These are phyloP conservation scores for Mucor circinelloides DNA, from an alignment of 371 early-diverging fungal species.

Conservation along the genomic window DNA sequence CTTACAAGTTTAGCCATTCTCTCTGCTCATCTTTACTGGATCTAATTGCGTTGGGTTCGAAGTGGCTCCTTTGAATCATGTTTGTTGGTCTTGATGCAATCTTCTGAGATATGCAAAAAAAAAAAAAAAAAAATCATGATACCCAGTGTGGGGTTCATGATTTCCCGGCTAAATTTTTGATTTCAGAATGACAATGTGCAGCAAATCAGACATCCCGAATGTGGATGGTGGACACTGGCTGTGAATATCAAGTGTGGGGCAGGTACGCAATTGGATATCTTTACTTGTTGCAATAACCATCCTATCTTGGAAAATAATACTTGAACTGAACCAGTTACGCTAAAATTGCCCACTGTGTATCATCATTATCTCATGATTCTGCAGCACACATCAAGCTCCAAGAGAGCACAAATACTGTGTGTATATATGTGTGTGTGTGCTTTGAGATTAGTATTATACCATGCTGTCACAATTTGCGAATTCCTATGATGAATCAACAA, in stretches of 20 bases:
- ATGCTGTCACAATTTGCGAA: too few species aligned
- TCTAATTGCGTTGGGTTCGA: too few species aligned
- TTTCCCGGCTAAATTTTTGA: neutral
- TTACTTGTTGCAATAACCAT: neutral
- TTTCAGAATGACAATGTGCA: neutral
- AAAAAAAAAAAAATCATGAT: too few species aligned
- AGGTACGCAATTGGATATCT: neutral
- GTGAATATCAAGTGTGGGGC: too few species aligned
- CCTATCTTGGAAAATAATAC: neutral
- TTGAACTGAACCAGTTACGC: too few species aligned
- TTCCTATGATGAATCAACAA: neutral
- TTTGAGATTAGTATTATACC: neutral
- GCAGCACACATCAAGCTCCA: neutral
- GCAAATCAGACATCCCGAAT: neutral
- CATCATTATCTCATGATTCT: neutral
- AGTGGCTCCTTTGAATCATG: too few species aligned
- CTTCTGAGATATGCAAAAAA: too few species aligned
- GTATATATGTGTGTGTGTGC: too few species aligned
- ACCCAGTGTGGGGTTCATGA: neutral
- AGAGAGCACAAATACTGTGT: too few species aligned
- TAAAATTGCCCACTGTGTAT: neutral
- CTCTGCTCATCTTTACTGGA: too few species aligned
- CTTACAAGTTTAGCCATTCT: too few species aligned
- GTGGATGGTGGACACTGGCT: neutral
- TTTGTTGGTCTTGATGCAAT: too few species aligned